These are phyloP conservation scores for Glycine latifolia DNA, from an alignment of 306 rosid species.

Conservation along the genomic window DNA sequence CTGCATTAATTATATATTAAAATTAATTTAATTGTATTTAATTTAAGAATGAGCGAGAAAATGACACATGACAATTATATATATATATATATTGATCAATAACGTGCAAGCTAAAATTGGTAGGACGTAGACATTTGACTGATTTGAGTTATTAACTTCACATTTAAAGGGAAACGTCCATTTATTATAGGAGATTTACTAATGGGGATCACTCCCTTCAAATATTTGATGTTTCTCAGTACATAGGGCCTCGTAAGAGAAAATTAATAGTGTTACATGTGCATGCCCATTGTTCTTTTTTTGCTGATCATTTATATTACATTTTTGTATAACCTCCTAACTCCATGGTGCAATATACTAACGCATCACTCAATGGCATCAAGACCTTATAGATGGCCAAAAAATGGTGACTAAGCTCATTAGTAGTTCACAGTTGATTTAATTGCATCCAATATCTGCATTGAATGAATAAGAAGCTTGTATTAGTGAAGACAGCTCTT, in stretches of 20 bases:
- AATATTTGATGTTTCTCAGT: conserved; percentile 19
- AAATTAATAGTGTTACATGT: conserved; percentile 12
- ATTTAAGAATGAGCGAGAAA: too few species aligned
- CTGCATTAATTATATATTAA: too few species aligned
- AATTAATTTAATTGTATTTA: too few species aligned
- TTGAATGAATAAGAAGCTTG: conserved; percentile 8
- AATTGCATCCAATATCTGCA: conserved; percentile 97
- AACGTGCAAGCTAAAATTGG: too few species aligned
- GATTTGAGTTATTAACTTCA: too few species aligned
- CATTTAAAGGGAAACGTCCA: neutral
- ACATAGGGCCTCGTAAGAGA: neutral
- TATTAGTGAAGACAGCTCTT: conserved; percentile 38
- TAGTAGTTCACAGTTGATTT: conserved; percentile 82
- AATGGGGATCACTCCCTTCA: neutral
- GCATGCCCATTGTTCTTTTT: conserved; percentile 30
- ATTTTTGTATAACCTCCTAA: neutral
- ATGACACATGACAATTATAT: too few species aligned
- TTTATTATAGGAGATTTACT: neutral
- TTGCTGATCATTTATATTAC: neutral
- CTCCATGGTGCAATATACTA: neutral
- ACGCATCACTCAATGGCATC: conserved; percentile 32
- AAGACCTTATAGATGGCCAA: neutral
- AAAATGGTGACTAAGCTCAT: neutral
- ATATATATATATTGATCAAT: too few species aligned
- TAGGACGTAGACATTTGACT: too few species aligned